Base-by-base conservation (phyloP, 306 rosid genomes). In the Acacia confusa region DNA sequence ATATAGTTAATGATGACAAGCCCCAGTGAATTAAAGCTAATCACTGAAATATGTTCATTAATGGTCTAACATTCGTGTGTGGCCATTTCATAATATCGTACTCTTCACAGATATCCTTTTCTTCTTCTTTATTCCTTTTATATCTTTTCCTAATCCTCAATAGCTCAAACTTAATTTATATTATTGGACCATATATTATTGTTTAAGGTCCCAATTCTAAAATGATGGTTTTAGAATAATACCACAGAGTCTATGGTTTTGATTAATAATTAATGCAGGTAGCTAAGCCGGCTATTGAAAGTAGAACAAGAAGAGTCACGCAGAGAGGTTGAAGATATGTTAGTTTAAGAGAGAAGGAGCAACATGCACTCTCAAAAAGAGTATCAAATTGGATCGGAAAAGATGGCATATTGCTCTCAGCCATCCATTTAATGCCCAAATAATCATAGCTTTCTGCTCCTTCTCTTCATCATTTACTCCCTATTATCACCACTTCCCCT, bases 401-500 rank as follows among this genome's bases (percentile, higher is more conserved):
- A 67, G 74, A 48, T 66, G 73, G 48, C 13, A 66, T 78, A 48
- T 30, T 66, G 66, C 52, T 47, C 32, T 58, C 53, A 69, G 17
- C 36, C 48, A 50, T 72, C 68, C 45, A 64, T 65, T 14, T 20
- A 81, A 28, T 66, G 76, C 58, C 45, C 45, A 69, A 20, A 24
- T 41, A 70, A 40, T 67, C 5, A 24, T 70, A 24, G 55, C 53
- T 70, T 41, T 13, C 69, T 70, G 55, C 20, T 67, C 47, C 63
- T 9, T 28, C 22, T 8, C 73, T 32, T 60, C 19, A 76, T 58
- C 61, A 58, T 58, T 52, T 55, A 7, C 10, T 22, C 6, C 72
- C 43, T 20, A 43, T 71, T 64, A 68, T 72, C 72, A 63, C 78
- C 78, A 52, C 32, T 58, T 77, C 45, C 36, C 61, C n/a, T 63